Percentiles rank a stretch among this genome's conserved stretches.
Conservation (phyloP, 805 yeast species). For the Kuraishia ogatae region DNA sequence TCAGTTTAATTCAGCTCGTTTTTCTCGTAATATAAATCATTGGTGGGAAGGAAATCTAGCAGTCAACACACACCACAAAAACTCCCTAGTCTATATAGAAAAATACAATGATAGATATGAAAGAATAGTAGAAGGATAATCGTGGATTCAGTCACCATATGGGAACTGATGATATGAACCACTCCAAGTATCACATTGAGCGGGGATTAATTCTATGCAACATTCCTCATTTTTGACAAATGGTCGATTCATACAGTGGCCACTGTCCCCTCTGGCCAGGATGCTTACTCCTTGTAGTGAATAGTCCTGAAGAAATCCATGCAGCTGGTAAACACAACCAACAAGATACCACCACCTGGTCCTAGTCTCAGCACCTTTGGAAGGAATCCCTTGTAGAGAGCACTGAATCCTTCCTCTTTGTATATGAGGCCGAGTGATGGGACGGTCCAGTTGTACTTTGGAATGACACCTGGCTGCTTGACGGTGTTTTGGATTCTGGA, state of each 20-base stretch:
- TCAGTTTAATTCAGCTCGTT: not conserved
- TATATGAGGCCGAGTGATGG: constrained; percentile 71
- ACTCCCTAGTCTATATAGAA: not conserved
- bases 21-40: not conserved
- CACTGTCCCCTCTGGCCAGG: too few relatives aligned
- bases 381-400: constrained; percentile 90
- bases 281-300: constrained; percentile 23
- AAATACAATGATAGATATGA: not conserved
- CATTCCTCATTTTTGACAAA: not conserved
- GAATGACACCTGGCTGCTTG: constrained; percentile 59
- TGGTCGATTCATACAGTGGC: not conserved
- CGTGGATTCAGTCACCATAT: not conserved
- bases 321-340: constrained; percentile 91
- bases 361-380: constrained; percentile 97
- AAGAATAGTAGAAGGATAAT: not conserved
- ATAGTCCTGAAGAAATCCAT: constrained; percentile 86
- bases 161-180: not conserved
- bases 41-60: not conserved
- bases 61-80: not conserved
- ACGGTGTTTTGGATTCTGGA: constrained; percentile 84
- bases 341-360: constrained; percentile 97
- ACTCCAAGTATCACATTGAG: not conserved
- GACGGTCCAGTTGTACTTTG: constrained; percentile 88
- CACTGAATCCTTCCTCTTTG: constrained; percentile 86
- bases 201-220: not conserved